Evolutionary conservation across 139 green algal species (phyloP).

Genomic region (Micromonas pusilla): DNA sequence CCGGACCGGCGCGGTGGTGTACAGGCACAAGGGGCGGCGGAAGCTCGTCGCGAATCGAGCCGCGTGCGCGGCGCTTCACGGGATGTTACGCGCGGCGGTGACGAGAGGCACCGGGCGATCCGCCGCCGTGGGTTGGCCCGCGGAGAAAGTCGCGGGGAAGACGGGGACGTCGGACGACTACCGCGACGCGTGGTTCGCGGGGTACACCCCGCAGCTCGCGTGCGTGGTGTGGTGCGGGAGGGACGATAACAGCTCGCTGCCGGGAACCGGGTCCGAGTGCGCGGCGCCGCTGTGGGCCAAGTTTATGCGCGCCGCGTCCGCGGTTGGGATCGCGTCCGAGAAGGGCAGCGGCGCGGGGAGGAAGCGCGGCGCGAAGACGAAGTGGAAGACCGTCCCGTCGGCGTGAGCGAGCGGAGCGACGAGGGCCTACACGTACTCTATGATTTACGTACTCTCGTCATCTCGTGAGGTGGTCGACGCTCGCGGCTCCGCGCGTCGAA

Average conservation of each 20-base stretch:
- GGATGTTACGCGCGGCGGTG: constrained; percentile 27
- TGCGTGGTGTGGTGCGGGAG: constrained; percentile 38
- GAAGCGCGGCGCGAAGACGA: neutral
- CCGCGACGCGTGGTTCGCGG: constrained; percentile 51
- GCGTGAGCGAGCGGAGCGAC: too few relatives aligned
- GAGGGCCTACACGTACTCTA: too few relatives aligned
- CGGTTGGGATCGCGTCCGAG: constrained; percentile 14
- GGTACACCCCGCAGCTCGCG: constrained; percentile 47
- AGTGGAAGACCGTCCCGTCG: too few relatives aligned
- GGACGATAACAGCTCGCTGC: constrained; percentile 14
- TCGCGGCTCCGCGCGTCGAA: too few relatives aligned
- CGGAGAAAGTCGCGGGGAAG: constrained; percentile 38
- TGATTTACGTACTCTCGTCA: too few relatives aligned
- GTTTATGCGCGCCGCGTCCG: constrained; percentile 33
- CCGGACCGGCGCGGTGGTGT: constrained; percentile 7
- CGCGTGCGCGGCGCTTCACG: constrained; percentile 25
- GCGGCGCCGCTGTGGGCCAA: constrained; percentile 32
- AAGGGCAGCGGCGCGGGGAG: constrained; percentile 12
- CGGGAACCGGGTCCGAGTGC: constrained; percentile 15
- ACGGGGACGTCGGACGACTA: constrained; percentile 51
- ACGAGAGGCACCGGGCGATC: neutral
- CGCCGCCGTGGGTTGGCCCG: neutral
- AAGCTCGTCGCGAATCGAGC: neutral
- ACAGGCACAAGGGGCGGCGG: constrained; percentile 1
- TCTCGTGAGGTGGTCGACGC: too few relatives aligned